Percentiles rank a stretch among this genome's conserved stretches.
phyloP scores from a whole-genome alignment of 495 filamentous ascomycete genomes.

The Penicillium angulare region DNA sequence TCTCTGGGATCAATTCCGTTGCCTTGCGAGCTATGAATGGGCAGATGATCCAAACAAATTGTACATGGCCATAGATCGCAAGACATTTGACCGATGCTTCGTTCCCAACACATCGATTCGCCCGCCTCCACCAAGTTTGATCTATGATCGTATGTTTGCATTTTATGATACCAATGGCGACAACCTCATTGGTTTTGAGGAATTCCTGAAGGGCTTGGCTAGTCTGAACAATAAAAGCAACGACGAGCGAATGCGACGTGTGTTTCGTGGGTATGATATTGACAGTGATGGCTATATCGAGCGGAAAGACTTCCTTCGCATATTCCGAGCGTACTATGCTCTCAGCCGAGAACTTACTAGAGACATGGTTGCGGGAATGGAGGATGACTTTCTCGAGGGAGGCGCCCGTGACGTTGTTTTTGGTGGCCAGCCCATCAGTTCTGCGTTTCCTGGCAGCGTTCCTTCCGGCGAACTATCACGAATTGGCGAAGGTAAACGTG shows the following conservation, averaged over 20 bases:
- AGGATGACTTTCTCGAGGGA: constrained; percentile 74
- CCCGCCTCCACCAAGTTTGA: constrained; percentile 77
- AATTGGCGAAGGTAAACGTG: constrained; percentile 61
- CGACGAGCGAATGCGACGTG: constrained; percentile 63
- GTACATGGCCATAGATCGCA: constrained; percentile 79
- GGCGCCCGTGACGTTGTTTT: constrained; percentile 72
- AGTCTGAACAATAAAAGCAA: constrained; percentile 70
- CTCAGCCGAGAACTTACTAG: constrained; percentile 80
- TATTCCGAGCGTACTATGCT: constrained; percentile 88
- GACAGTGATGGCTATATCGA: constrained; percentile 86
- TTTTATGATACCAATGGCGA: constrained; percentile 93
- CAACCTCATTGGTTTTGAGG: constrained; percentile 87
- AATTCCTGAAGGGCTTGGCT: constrained; percentile 82
- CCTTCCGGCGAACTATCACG: constrained; percentile 57
- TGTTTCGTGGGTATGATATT: constrained; percentile 90
- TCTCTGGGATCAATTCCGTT: constrained; percentile 94
- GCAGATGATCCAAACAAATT: constrained; percentile 75
- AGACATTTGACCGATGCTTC: constrained; percentile 87
- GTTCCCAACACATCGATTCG: constrained; percentile 75
- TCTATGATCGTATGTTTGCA: constrained; percentile 93
- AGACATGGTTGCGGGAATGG: constrained; percentile 77
- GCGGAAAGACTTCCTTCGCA: constrained; percentile 83
- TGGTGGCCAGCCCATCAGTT: constrained; percentile 75
- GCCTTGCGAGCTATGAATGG: constrained; percentile 84
- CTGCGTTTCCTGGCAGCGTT: constrained; percentile 65